Evolutionary conservation across 305 asterid species (phyloP).

Genomic region (Plantago coronopus): DNA sequence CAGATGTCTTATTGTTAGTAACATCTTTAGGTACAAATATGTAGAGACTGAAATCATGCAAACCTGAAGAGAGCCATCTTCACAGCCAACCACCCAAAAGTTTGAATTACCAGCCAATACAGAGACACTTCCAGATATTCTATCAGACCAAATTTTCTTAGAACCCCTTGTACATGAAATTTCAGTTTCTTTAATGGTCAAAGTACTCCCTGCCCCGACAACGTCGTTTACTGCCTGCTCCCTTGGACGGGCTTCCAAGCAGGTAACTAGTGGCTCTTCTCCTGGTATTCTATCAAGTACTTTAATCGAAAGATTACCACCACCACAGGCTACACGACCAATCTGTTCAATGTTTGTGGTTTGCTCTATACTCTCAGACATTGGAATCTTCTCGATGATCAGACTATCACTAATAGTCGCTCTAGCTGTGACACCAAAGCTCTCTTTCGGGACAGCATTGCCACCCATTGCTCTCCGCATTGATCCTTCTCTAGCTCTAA

Average conservation of each 20-base stretch:
- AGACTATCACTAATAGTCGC: constrained; percentile 78
- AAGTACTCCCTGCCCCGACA: constrained; percentile 58
- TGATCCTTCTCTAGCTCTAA: constrained; percentile 45
- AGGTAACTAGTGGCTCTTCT: constrained; percentile 52
- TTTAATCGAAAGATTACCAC: constrained; percentile 54
- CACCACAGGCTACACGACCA: constrained; percentile 43
- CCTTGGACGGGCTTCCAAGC: constrained; percentile 87
- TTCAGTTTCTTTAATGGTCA: constrained; percentile 70
- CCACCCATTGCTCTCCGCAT: constrained; percentile 44
- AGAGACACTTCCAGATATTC: constrained; percentile 78
- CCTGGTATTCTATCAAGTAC: constrained; percentile 69
- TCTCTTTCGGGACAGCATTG: constrained; percentile 48
- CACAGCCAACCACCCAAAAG: constrained; percentile 98
- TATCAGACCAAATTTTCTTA: constrained; percentile 81
- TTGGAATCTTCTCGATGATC: constrained; percentile 76
- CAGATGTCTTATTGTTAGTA: background rate
- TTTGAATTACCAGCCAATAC: constrained; percentile 93
- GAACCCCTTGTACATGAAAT: constrained; percentile 61
- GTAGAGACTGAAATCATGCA: constrained; percentile 18
- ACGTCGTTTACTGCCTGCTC: constrained; percentile 78
- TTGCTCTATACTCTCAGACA: constrained; percentile 51
- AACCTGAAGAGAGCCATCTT: constrained; percentile 96
- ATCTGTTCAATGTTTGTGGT: constrained; percentile 51
- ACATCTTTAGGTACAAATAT: background rate
- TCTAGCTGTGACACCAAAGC: constrained; percentile 67